Percentiles rank a stretch among this genome's conserved stretches.
phyloP scores from a whole-genome alignment of 768 basidiomycete species.

The Leucocoprinus leucothites region DNA sequence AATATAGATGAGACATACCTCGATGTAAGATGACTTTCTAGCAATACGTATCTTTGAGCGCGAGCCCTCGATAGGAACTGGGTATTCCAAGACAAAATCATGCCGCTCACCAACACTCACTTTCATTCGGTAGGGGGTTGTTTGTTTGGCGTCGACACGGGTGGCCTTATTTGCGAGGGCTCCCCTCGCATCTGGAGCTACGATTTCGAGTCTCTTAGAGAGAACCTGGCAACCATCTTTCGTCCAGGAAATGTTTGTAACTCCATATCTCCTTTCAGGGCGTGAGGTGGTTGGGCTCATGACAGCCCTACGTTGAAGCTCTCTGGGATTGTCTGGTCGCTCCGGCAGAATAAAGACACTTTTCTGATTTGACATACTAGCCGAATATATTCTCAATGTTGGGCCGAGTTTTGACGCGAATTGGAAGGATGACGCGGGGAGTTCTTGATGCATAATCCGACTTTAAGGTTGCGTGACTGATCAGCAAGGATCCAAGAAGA shows the following conservation, averaged over 20 bases:
- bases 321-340: conserved; percentile 19
- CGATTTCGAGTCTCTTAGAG: conserved; percentile 16
- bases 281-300: not conserved
- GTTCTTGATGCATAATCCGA: conserved; percentile 27
- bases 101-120: conserved; percentile 24
- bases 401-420: conserved; percentile 26
- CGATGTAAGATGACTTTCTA: conserved; percentile 51
- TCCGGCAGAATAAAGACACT: conserved; percentile 29
- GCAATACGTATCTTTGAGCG: conserved; percentile 43
- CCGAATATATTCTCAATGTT: conserved; percentile 23
- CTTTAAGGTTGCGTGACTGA: conserved; percentile 14
- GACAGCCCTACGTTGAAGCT: not conserved
- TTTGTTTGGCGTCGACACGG: conserved; percentile 20
- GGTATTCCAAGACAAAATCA: conserved; percentile 28
- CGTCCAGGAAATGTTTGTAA: not conserved
- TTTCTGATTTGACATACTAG: conserved; percentile 22
- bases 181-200: conserved; percentile 15
- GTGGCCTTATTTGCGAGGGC: conserved; percentile 20
- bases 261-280: not conserved
- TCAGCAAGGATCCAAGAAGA: conserved; percentile 28
- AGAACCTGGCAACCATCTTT: not conserved
- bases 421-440: conserved; percentile 1
- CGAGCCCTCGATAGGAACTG: conserved; percentile 39
- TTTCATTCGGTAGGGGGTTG: conserved; percentile 29
- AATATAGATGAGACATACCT: conserved; percentile 26